These are phyloP conservation scores for Fusarium protoensiforme DNA, from an alignment of 2,329 filamentous ascomycete genomes.

Conservation along the genomic window DNA sequence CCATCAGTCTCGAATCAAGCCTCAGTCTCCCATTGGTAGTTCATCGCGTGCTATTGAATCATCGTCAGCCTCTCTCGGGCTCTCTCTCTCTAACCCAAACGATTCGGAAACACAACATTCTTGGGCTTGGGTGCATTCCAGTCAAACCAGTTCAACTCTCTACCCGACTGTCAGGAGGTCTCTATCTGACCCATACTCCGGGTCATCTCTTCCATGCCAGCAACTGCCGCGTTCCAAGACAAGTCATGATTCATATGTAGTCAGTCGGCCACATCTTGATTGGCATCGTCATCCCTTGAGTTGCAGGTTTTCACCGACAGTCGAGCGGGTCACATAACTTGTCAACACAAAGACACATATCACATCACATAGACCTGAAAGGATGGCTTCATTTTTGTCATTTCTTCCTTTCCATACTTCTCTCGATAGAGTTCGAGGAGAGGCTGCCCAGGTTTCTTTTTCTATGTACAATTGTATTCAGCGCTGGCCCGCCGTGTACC, in stretches of 20 bases:
- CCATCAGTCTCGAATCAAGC: not conserved
- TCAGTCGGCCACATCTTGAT: not conserved
- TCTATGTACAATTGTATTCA: constrained; percentile 44
- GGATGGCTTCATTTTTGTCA: constrained; percentile 16
- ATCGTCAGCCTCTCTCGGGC: not conserved
- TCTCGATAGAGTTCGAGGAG: constrained; percentile 12
- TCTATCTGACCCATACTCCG: not conserved
- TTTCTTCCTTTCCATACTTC: constrained; percentile 27
- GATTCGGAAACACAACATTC: not conserved
- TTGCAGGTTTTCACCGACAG: not conserved
- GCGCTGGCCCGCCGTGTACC: constrained; percentile 41
- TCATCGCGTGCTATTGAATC: not conserved
- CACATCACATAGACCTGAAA: not conserved
- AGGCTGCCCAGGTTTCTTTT: constrained; percentile 37
- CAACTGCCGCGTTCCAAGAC: not conserved
- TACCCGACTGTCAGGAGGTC: not conserved
- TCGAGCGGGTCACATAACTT: not conserved
- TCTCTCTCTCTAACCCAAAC: not conserved
- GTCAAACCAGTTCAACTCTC: not conserved
- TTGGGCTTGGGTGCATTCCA: not conserved
- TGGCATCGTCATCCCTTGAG: constrained; percentile 20
- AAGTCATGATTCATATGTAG: constrained; percentile 1
- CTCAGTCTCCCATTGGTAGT: not conserved
- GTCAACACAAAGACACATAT: not conserved
- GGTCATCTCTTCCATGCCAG: not conserved